Evolutionary conservation across 371 early-diverging fungal species (phyloP).

Genomic region (Capillidium heterosporum): DNA sequence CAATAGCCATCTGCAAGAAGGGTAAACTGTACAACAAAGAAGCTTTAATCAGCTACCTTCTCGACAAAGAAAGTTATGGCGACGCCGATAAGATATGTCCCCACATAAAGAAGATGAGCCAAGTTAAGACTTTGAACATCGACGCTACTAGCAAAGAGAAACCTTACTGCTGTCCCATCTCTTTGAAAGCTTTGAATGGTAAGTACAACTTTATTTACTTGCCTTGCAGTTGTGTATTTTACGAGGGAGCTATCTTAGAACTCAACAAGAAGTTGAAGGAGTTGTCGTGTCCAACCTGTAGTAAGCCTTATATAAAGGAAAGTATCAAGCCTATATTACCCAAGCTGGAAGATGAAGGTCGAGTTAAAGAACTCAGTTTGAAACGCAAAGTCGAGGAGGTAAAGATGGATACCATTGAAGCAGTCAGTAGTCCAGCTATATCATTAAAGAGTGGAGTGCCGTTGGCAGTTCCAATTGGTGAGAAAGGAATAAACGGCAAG

Average conservation of each 20-base stretch:
- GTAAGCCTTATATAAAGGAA: slow-evolving; percentile 23
- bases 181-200: slow-evolving; percentile 88
- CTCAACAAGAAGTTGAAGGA: slow-evolving; percentile 23
- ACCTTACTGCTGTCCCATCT: slow-evolving; percentile 74
- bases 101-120: slow-evolving; percentile 53
- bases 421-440: not conserved
- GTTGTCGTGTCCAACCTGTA: slow-evolving; percentile 4
- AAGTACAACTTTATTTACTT: slow-evolving; percentile 60
- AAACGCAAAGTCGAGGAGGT: slow-evolving; percentile 35
- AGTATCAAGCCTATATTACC: slow-evolving; percentile 71
- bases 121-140: slow-evolving; percentile 54
- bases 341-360: slow-evolving; percentile 32
- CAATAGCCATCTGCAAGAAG: slow-evolving; percentile 60
- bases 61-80: slow-evolving; percentile 51
- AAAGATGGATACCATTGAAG: slow-evolving; percentile 10
- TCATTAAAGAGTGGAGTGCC: not conserved
- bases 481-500: not conserved
- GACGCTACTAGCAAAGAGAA: slow-evolving; percentile 21
- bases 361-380: slow-evolving; percentile 25
- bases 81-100: slow-evolving; percentile 65
- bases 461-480: too few species aligned
- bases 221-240: slow-evolving; percentile 77
- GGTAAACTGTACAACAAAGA: slow-evolving; percentile 90
- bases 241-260: slow-evolving; percentile 66
- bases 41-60: slow-evolving; percentile 62